These are phyloP conservation scores for Umbilicaria muhlenbergii DNA, from an alignment of 495 filamentous ascomycete genomes.

Conservation along the genomic window DNA sequence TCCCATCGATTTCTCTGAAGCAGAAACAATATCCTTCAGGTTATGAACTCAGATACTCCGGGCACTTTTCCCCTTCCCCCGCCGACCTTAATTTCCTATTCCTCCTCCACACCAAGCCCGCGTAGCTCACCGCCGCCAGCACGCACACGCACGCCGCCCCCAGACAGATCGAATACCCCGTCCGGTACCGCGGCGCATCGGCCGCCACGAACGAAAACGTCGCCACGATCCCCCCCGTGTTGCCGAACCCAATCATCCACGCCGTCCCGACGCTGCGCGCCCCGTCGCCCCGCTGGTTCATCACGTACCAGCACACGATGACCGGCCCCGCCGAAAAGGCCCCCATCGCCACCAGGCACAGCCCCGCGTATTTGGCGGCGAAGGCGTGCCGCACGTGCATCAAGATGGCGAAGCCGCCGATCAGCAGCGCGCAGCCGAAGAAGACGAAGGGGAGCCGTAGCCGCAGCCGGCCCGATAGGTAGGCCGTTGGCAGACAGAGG, in stretches of 20 bases:
- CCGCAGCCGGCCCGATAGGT: conserved; percentile 35
- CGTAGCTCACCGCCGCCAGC: conserved; percentile 7
- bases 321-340: conserved; percentile 15
- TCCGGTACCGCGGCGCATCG: conserved; percentile 21
- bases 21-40: no score
- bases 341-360: conserved; percentile 13
- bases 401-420: conserved; percentile 46
- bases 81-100: not conserved
- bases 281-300: conserved; percentile 18
- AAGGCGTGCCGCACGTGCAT: conserved; percentile 36
- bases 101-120: conserved; percentile 1
- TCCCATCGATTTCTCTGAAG: no score
- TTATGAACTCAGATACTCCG: no score
- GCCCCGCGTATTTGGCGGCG: conserved; percentile 35
- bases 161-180: conserved; percentile 20
- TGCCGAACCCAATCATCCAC: conserved; percentile 18
- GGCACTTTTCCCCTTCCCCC: no score
- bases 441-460: conserved; percentile 42
- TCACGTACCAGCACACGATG: conserved; percentile 20
- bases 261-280: conserved; percentile 19
- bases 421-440: conserved; percentile 27
- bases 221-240: conserved; percentile 25
- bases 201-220: conserved; percentile 20
- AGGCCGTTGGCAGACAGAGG: conserved; percentile 44
- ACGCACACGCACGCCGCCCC: conserved; percentile 6